A percentile compares a stretch with the other conserved stretches of the same genome.
Evolutionary conservation across 345 rosid species (phyloP).

Genomic region (Syzygium grande): DNA sequence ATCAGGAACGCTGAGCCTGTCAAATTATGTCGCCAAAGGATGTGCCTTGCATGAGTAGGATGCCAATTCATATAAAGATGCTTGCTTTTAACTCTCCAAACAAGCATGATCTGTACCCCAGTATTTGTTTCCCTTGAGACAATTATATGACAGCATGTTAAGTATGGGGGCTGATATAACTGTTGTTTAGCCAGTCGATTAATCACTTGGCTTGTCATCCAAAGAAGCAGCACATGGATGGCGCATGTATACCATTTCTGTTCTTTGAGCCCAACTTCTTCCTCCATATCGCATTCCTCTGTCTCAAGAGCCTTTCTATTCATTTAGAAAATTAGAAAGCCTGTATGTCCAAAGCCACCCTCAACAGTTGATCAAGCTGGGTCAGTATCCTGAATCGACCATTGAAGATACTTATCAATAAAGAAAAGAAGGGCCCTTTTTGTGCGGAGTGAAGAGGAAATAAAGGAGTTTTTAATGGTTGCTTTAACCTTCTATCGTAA

Average conservation of each 20-base stretch:
- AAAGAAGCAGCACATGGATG: not conserved
- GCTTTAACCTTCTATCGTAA: not conserved
- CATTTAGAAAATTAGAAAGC: not conserved
- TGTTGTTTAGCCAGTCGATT: not conserved
- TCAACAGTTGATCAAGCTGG: not conserved
- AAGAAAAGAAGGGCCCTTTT: not conserved
- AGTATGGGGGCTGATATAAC: not conserved
- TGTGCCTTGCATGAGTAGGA: not conserved
- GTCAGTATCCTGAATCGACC: not conserved
- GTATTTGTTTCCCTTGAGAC: not conserved
- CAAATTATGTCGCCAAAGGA: not conserved
- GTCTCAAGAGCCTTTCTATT: not conserved
- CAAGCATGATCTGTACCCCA: not conserved
- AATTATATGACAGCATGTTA: not conserved
- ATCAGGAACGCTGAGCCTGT: not conserved
- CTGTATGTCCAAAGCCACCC: not conserved
- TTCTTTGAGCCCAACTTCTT: not conserved
- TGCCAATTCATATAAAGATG: not conserved
- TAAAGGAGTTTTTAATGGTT: not conserved
- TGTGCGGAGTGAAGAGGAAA: not conserved
- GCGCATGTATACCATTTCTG: not conserved
- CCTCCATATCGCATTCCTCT: not conserved
- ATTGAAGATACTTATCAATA: not conserved
- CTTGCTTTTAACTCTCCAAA: not conserved
- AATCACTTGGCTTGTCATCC: not conserved